These are phyloP conservation scores for Alternaria dauci DNA, from an alignment of 2,329 filamentous ascomycete genomes.

Conservation along the genomic window DNA sequence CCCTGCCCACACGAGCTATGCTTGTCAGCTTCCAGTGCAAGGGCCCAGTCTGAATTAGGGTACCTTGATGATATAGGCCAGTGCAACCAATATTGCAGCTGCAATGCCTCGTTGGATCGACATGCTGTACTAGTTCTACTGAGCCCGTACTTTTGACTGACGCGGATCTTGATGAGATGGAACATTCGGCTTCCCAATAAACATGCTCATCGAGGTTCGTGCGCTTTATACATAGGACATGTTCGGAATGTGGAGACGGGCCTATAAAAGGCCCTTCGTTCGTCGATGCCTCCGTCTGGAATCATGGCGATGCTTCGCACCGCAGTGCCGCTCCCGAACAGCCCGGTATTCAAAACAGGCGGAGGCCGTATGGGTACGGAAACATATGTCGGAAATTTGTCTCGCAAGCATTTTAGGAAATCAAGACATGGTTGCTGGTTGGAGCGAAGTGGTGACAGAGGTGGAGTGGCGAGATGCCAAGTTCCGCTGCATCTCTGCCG, in stretches of 20 bases:
- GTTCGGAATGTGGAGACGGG: not conserved
- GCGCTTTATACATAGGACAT: not conserved
- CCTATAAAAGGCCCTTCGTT: not conserved
- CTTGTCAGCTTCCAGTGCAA: not conserved
- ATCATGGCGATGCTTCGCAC: not conserved
- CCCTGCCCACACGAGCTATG: slow-evolving; percentile 5
- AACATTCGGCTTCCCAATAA: not conserved
- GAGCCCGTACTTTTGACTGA: not conserved
- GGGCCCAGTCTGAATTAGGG: too few species aligned
- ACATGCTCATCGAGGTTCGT: not conserved
- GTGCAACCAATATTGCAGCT: not conserved
- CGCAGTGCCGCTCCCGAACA: not conserved
- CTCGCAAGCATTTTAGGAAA: not conserved
- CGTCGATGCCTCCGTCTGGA: not conserved
- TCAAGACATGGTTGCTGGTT: not conserved
- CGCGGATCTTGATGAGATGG: not conserved
- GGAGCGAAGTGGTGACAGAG: not conserved
- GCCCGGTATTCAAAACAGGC: not conserved
- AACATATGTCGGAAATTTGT: too few species aligned
- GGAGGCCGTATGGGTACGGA: not conserved
- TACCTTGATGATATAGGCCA: not conserved
- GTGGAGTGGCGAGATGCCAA: not conserved
- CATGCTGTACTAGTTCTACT: not conserved
- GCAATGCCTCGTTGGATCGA: not conserved
- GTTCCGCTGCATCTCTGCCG: not conserved